phyloP scores from a whole-genome alignment of 495 filamentous ascomycete genomes.

The Penicillium parvum region DNA sequence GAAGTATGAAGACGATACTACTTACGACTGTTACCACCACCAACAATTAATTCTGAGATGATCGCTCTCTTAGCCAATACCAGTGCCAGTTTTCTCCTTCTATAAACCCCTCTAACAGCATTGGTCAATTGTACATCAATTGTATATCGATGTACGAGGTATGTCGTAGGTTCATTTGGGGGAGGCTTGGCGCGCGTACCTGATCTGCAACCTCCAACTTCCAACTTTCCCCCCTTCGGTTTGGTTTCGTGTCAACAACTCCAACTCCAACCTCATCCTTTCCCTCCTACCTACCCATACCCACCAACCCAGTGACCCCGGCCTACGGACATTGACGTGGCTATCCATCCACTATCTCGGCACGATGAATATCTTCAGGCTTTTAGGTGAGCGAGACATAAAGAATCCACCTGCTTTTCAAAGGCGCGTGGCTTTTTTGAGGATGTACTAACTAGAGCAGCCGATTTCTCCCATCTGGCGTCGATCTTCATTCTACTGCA shows the following conservation, averaged over 20 bases:
- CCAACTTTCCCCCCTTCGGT: conserved; percentile 22
- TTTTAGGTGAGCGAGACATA: conserved; percentile 60
- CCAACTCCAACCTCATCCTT: not conserved
- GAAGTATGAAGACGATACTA: no score
- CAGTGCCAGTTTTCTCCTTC: no score
- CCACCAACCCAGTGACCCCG: not conserved
- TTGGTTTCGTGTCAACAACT: conserved; percentile 32
- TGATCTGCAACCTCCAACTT: conserved; percentile 21
- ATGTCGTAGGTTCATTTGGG: no score
- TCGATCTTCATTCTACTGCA: conserved; percentile 93
- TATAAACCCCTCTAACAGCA: no score
- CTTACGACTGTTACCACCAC: no score
- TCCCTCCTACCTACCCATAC: not conserved
- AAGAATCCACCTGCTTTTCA: not conserved
- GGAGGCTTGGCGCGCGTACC: conserved; percentile 15
- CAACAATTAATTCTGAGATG: no score
- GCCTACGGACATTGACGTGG: not conserved
- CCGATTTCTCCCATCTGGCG: conserved; percentile 88
- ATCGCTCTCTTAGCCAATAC: no score
- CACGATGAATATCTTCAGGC: conserved; percentile 84
- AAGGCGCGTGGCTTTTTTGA: not conserved
- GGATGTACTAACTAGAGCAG: conserved; percentile 39
- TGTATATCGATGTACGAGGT: no score
- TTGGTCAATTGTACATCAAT: no score
- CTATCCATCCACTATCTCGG: not conserved